phyloP scores from a whole-genome alignment of 2,329 filamentous ascomycete genomes.

The Apiospora phragmitis region DNA sequence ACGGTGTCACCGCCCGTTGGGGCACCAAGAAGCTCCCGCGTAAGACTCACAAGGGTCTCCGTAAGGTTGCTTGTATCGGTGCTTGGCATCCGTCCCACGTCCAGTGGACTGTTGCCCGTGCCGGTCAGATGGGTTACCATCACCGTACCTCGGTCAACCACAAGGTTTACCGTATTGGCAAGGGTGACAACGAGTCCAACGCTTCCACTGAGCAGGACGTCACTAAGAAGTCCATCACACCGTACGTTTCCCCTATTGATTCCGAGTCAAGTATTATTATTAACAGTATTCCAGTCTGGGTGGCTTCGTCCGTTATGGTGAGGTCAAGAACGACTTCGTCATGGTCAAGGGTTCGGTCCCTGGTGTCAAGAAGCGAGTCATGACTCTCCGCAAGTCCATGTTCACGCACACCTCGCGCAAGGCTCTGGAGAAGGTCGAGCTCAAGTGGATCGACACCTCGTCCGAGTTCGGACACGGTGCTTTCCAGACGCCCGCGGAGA shows the following conservation, averaged over 20 bases:
- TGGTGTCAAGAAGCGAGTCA: constrained; percentile 98
- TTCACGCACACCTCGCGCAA: constrained; percentile 94
- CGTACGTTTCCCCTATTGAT: constrained; percentile 65
- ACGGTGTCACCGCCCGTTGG: constrained; percentile 96
- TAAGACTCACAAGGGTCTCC: constrained; percentile 99
- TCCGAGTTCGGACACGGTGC: constrained; percentile 99
- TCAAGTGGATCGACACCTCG: constrained; percentile 99
- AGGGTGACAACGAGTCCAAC: constrained; percentile 86
- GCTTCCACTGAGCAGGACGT: constrained; percentile 94
- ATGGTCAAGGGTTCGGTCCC: constrained; percentile 97
- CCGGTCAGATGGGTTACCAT: constrained; percentile 99
- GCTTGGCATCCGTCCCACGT: constrained; percentile 99
- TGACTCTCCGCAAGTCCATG: constrained; percentile 99
- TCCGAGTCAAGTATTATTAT: constrained; percentile 5
- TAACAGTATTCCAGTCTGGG: constrained; percentile 69
- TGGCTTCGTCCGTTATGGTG: constrained; percentile 99
- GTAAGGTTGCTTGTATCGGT: constrained; percentile 99
- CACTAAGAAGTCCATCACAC: constrained; percentile 99
- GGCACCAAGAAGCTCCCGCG: constrained; percentile 99
- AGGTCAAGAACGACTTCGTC: constrained; percentile 99
- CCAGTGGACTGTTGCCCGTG: constrained; percentile 99
- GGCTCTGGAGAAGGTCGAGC: constrained; percentile 97
- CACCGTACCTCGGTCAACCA: constrained; percentile 99
- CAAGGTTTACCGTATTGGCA: constrained; percentile 99
- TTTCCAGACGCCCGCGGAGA: constrained; percentile 98